Base-by-base conservation (phyloP, 495 filamentous ascomycete genomes). In the Coniosporium apollinis region DNA sequence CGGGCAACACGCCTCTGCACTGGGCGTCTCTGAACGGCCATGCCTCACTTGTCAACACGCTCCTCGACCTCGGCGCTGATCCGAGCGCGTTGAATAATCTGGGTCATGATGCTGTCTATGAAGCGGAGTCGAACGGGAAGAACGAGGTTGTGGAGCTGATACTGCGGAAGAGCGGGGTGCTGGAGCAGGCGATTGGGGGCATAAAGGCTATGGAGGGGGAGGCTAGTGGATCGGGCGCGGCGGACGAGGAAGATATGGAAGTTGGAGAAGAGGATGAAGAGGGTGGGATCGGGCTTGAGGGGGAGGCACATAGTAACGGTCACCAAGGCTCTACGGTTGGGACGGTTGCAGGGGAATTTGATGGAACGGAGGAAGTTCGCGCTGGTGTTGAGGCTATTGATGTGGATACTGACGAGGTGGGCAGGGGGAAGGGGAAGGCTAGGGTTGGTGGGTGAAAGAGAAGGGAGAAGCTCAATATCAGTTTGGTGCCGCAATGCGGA, bases 21-120 rank as follows among this genome's bases (percentile, higher is more conserved):
- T 94, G 83, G 82, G 87, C 86, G 0, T 76, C 83, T 1, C 60
- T 92, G 38, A 87, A 89, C 42, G 86, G 87, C 10, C 83, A 93
- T 47, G 55, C 94, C 2, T 67, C 69, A 20, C 69, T 73, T 16
- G 85, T 92, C 9, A 80, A 89, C 61, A 49, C 70, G 2, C 69
- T 96, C 9, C 59, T 81, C 0, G 62, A 75, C 25, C 70, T 72
- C 4, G 81, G 81, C 3, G 81, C 84, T 1, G 78, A 86, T 42
- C 66, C 79, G 9, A 66, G 70, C 17, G 59, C 81, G 18, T 69
- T 66, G 51, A 96, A 96, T 45, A 64, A 73, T 38, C 80, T 77
- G 16, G 85, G 87, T 2, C 79, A 89, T 43, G 76, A 91, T 48
- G 78, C 85, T 3, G 64, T 91, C 4, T 91, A 81, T 50, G 69